Evolutionary conservation across 371 early-diverging fungal species (phyloP), one percentile per base, ranked within the genome.

Genomic region (Mucor lusitanicus): DNA sequence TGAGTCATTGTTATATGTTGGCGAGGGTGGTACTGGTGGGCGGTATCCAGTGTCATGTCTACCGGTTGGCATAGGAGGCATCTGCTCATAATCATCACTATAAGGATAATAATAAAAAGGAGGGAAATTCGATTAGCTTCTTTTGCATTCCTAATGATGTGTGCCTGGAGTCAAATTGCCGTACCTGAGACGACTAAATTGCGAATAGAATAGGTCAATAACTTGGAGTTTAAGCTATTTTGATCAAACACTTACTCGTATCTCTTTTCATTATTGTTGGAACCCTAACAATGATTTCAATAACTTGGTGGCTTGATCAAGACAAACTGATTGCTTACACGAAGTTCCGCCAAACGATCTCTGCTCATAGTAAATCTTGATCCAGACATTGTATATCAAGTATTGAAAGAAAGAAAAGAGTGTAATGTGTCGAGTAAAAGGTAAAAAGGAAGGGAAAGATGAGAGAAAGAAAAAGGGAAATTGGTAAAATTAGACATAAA

Each of bases 281-380:
- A 44, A 39, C 72, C 73, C 76, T 74, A 69, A 28, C 28, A 25
- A 63, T 23, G 62, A 30, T 32, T 55, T 55, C n/a, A 32, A n/a
- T 55, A 13, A 8, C 5, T 30, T 55, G 17, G 28, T 19, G 32
- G 55, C 32, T 32, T 25, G 12, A 21, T 50, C 1, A 11, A 0
- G 44, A 15, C 9, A 30, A 32, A 55, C 3, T 4, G 17, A n/a
- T 13, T 37, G 39, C 53, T 35, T 63, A 81, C 84, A 60, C 81
- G 72, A 53, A 83, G 69, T 67, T 83, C 84, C 28, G 84, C 84
- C 28, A 83, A 65, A 28, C 84, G 77, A 70, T 83, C 84, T 68
- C 84, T 70, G 62, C 84, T 83, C 84, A 83, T 83, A 58, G 84
- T 83, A 57, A 81, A 83, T 69, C 84, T 74, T 46, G 83, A 76